Evolutionary conservation across 352 stramenopile genomes (phyloP).

Genomic region (Blastocystis sp.): DNA sequence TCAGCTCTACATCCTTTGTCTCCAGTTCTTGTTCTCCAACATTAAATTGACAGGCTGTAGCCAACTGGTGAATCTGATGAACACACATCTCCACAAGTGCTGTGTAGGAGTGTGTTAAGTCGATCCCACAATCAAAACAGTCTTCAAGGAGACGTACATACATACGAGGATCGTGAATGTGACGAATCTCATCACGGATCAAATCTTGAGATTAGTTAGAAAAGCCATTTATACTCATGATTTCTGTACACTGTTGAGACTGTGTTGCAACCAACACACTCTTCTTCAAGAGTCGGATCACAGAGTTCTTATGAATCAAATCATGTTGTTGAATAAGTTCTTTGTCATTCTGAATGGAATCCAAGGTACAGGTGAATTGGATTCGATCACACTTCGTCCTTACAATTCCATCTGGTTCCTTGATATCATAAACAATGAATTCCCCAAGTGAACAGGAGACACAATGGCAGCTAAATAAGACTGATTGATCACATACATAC

Average conservation of each 20-base stretch:
- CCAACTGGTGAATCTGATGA: neutral
- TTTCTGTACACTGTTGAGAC: neutral
- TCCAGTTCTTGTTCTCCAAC: neutral
- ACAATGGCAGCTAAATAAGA: neutral
- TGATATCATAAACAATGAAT: neutral
- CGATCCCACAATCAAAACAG: slow-evolving; percentile 30
- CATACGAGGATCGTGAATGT: neutral
- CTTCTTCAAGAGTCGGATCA: neutral
- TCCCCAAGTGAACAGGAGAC: neutral
- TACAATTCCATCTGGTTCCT: neutral
- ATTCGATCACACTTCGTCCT: neutral
- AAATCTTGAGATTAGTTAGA: neutral
- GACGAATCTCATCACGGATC: neutral
- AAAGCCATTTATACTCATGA: neutral
- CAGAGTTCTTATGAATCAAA: slow-evolving; percentile 23
- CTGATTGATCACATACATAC: neutral
- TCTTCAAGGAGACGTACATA: slow-evolving; percentile 46
- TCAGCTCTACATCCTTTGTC: neutral
- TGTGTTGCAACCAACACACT: neutral
- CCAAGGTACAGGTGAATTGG: neutral
- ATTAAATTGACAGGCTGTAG: neutral
- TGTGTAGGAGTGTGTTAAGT: slow-evolving; percentile 7
- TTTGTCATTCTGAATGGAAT: neutral
- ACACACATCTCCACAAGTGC: neutral
- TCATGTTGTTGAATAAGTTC: slow-evolving; percentile 12